These are phyloP conservation scores for Penicillium oxalicum DNA, from an alignment of 2,329 filamentous ascomycete genomes.

Conservation along the genomic window DNA sequence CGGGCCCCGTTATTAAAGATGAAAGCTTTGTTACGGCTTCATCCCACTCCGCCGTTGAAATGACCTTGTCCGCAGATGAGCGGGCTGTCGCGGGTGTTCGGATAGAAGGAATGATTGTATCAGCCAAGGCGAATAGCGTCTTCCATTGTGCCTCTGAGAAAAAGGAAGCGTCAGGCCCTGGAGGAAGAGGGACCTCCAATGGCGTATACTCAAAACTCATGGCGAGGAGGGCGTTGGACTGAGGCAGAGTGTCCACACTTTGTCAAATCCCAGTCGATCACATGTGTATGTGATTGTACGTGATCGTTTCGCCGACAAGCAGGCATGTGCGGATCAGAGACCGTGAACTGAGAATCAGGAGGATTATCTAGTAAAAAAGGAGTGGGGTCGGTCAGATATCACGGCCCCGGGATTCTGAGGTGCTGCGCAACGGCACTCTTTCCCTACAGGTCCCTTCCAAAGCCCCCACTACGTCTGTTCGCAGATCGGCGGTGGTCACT, in stretches of 20 bases:
- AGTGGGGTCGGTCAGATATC: not conserved
- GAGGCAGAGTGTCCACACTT: not conserved
- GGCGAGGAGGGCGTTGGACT: not conserved
- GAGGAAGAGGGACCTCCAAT: slow-evolving; percentile 43
- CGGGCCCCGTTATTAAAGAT: slow-evolving; percentile 24
- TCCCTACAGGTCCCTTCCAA: not conserved
- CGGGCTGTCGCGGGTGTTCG: slow-evolving; percentile 34
- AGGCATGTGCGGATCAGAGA: not conserved
- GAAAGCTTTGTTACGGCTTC: slow-evolving; percentile 29
- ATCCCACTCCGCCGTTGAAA: slow-evolving; percentile 40
- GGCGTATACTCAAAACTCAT: slow-evolving; percentile 27
- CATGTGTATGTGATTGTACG: no score
- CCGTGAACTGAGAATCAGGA: not conserved
- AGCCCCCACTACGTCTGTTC: not conserved
- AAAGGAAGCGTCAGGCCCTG: slow-evolving; percentile 42
- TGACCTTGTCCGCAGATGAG: slow-evolving; percentile 31
- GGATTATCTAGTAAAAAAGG: not conserved
- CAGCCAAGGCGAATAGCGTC: slow-evolving; percentile 52
- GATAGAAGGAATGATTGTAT: slow-evolving; percentile 53
- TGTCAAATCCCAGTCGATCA: not conserved
- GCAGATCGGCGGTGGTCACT: no score
- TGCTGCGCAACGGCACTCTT: not conserved
- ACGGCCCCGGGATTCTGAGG: not conserved
- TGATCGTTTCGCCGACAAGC: no score
- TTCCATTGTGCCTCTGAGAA: slow-evolving; percentile 54